A percentile compares a stretch with the other conserved stretches of the same genome.
Evolutionary conservation across 352 stramenopile genomes (phyloP).

Genomic region (Globisporangium nodosum): DNA sequence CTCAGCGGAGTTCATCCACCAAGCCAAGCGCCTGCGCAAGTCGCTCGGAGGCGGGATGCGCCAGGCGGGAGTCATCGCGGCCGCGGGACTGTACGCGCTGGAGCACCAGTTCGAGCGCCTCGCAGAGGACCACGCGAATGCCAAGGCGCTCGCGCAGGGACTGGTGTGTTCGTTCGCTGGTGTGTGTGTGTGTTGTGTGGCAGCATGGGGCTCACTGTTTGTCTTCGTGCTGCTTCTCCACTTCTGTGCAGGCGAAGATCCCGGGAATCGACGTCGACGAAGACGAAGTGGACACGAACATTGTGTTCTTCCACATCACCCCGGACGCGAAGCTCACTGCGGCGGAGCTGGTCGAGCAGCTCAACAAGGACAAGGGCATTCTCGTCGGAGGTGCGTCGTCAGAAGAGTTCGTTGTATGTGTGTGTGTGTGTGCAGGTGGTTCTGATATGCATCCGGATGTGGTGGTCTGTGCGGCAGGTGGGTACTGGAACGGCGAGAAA

Average conservation of each 20-base stretch:
- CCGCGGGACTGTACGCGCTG: slow-evolving; percentile 89
- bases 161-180: slow-evolving; percentile 22
- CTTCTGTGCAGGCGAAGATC: slow-evolving; percentile 25
- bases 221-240: background rate
- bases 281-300: slow-evolving; percentile 83
- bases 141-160: slow-evolving; percentile 56
- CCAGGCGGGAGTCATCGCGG: slow-evolving; percentile 92
- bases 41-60: slow-evolving; percentile 96
- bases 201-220: background rate
- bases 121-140: slow-evolving; percentile 77
- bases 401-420: too few species aligned
- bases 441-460: background rate
- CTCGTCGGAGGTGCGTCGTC: slow-evolving; percentile 33
- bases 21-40: slow-evolving; percentile 92
- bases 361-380: slow-evolving; percentile 65
- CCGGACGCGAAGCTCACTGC: slow-evolving; percentile 56
- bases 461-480: slow-evolving; percentile 14
- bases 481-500: slow-evolving; percentile 54
- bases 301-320: slow-evolving; percentile 73
- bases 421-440: background rate
- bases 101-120: slow-evolving; percentile 85
- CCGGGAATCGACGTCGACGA: slow-evolving; percentile 61
- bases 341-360: slow-evolving; percentile 41
- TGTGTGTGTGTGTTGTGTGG: background rate
- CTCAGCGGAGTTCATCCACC: slow-evolving; percentile 81